A percentile compares a stretch with the other conserved stretches of the same genome.
Conservation (phyloP, 2,329 filamentous ascomycete genomes). For the Ophiostoma himal-ulmi region DNA sequence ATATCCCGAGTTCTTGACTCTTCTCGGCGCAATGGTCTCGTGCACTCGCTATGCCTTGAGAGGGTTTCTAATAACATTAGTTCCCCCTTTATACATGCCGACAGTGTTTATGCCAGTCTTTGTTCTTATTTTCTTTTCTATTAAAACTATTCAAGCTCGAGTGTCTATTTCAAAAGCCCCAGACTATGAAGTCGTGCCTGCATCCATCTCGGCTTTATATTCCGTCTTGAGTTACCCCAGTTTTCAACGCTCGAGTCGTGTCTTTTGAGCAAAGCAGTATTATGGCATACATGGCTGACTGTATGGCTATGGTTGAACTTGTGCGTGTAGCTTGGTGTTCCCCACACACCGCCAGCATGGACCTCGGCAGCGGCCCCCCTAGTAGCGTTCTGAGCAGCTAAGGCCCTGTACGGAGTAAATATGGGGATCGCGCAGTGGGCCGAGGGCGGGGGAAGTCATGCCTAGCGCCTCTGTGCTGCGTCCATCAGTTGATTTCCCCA, state of each 20-base stretch:
- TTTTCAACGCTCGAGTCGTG: background rate
- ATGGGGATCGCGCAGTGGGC: conserved; percentile 19
- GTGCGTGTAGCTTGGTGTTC: background rate
- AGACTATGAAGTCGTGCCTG: background rate
- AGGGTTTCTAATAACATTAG: no score
- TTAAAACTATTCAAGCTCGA: no score
- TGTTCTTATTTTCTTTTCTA: no score
- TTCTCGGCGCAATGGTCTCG: background rate
- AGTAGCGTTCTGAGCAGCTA: background rate
- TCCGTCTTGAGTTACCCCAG: background rate
- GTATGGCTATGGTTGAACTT: background rate
- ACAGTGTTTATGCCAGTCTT: no score
- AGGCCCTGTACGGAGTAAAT: background rate
- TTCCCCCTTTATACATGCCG: no score
- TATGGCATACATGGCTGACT: background rate
- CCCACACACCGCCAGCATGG: conserved; percentile 21
- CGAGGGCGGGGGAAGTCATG: conserved; percentile 15
- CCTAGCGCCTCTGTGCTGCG: background rate
- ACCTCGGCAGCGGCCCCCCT: conserved; percentile 22
- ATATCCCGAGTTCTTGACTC: background rate
- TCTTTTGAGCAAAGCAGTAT: background rate
- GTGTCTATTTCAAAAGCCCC: no score
- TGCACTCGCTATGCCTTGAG: background rate
- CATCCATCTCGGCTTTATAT: background rate
- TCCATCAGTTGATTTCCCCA: conserved; percentile 3